These are phyloP conservation scores for Spinacia oleracea DNA, from an alignment of 179 eudicot species.

Conservation along the genomic window DNA sequence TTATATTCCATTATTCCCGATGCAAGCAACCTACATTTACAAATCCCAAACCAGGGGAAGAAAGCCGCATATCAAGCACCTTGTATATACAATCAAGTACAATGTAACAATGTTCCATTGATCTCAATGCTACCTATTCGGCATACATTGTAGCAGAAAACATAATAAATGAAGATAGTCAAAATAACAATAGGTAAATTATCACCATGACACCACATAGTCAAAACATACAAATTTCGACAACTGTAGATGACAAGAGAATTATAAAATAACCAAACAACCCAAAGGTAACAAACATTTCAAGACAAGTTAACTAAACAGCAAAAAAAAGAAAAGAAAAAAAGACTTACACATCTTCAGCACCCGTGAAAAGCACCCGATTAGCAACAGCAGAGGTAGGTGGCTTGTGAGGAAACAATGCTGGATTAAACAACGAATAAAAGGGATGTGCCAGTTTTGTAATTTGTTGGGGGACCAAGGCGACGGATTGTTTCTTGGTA, in stretches of 20 bases:
- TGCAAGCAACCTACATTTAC: constrained; percentile 63
- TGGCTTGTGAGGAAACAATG: constrained; percentile 83
- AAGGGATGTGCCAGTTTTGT: constrained; percentile 69
- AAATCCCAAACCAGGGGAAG: background rate
- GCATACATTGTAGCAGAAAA: background rate
- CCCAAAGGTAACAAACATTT: background rate
- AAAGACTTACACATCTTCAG: constrained; percentile 89
- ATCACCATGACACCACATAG: background rate
- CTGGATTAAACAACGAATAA: constrained; percentile 71
- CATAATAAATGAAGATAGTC: background rate
- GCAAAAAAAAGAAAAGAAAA: constrained; percentile 13
- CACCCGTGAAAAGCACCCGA: constrained; percentile 88
- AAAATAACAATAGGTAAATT: background rate
- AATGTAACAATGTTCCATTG: background rate
- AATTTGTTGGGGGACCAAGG: constrained; percentile 73
- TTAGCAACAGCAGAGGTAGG: constrained; percentile 68
- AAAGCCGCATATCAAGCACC: background rate
- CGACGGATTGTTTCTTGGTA: constrained; percentile 78
- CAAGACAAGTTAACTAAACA: background rate
- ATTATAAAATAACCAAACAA: background rate
- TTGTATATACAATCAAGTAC: background rate
- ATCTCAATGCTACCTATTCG: background rate
- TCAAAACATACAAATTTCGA: background rate
- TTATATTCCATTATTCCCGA: constrained; percentile 91
- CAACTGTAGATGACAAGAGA: background rate